Conservation (phyloP, 2,329 filamentous ascomycete genomes). For the Sarocladiaceae sp. region DNA sequence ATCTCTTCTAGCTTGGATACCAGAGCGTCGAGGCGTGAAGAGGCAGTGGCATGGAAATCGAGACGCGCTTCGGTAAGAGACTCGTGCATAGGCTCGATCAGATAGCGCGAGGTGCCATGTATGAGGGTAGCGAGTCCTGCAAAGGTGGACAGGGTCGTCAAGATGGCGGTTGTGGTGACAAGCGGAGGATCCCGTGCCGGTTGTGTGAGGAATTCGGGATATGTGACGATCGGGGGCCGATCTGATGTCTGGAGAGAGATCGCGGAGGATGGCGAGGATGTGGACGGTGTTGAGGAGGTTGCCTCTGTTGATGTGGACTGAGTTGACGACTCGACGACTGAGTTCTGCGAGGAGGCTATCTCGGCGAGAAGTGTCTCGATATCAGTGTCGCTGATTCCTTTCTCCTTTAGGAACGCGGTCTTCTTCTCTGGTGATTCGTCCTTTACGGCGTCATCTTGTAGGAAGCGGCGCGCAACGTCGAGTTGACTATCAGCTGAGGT, state of each 20-base stretch:
- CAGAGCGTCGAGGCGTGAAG: constrained; percentile 39
- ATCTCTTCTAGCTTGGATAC: constrained; percentile 47
- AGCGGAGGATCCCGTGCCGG: constrained; percentile 53
- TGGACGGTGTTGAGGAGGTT: constrained; percentile 14
- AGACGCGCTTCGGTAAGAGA: constrained; percentile 46
- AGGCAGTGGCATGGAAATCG: constrained; percentile 47
- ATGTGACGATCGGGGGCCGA: constrained; percentile 62
- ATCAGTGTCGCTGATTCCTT: constrained; percentile 64
- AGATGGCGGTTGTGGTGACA: constrained; percentile 55
- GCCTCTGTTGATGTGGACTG: not conserved
- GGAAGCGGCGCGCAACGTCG: constrained; percentile 70
- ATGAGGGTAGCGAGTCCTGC: constrained; percentile 56
- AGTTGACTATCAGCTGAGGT: constrained; percentile 22
- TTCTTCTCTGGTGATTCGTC: constrained; percentile 69
- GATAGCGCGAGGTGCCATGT: constrained; percentile 67
- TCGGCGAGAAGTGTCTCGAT: constrained; percentile 61
- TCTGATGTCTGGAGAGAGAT: constrained; percentile 25
- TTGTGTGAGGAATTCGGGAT: constrained; percentile 64
- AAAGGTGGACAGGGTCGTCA: constrained; percentile 56
- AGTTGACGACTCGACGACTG: constrained; percentile 10
- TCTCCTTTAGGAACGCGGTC: constrained; percentile 69
- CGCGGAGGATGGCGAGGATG: constrained; percentile 20
- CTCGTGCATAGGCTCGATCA: constrained; percentile 60
- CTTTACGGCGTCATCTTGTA: constrained; percentile 69
- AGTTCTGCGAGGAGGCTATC: constrained; percentile 10